A percentile compares a stretch with the other conserved stretches of the same genome.
These are phyloP conservation scores for Penicillium bialowiezense DNA, from an alignment of 495 filamentous ascomycete genomes.

Conservation along the genomic window DNA sequence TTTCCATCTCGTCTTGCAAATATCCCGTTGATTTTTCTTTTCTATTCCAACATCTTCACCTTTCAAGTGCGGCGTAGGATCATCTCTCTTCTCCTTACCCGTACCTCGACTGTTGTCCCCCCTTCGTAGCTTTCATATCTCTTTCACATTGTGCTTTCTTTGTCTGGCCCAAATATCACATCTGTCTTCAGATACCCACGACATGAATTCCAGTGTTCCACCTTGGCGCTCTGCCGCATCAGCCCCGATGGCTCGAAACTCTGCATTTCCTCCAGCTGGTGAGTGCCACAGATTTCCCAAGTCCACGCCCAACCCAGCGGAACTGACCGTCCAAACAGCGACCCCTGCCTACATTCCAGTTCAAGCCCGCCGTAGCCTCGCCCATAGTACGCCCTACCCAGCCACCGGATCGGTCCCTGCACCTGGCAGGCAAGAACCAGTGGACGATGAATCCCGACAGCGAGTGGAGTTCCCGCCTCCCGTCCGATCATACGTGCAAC, in stretches of 20 bases:
- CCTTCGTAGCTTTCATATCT: constrained; percentile 19
- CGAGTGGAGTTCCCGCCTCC: constrained; percentile 68
- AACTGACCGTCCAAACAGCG: constrained; percentile 23
- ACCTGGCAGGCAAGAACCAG: constrained; percentile 10
- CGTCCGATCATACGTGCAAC: constrained; percentile 79
- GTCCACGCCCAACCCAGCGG: no score
- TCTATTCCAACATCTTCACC: not conserved
- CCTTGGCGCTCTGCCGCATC: constrained; percentile 43
- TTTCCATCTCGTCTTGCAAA: constrained; percentile 1
- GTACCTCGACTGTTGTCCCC: not conserved
- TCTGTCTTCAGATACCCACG: constrained; percentile 11
- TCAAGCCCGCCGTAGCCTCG: constrained; percentile 48
- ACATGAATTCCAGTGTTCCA: constrained; percentile 42
- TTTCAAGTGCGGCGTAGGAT: constrained; percentile 9
- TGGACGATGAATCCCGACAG: constrained; percentile 29
- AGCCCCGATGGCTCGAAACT: constrained; percentile 24
- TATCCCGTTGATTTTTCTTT: not conserved
- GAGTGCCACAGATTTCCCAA: constrained; percentile 20
- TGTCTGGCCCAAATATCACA: constrained; percentile 13
- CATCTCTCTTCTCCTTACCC: constrained; percentile 1
- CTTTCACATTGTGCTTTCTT: constrained; percentile 15
- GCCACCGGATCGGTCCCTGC: constrained; percentile 22
- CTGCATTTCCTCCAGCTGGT: constrained; percentile 33
- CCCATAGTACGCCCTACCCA: constrained; percentile 20
- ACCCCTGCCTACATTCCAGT: constrained; percentile 51